Percentiles rank a stretch among this genome's conserved stretches.
These are phyloP conservation scores for Rhododendron griersonianum DNA, from an alignment of 148 eudicot genomes.

Conservation along the genomic window DNA sequence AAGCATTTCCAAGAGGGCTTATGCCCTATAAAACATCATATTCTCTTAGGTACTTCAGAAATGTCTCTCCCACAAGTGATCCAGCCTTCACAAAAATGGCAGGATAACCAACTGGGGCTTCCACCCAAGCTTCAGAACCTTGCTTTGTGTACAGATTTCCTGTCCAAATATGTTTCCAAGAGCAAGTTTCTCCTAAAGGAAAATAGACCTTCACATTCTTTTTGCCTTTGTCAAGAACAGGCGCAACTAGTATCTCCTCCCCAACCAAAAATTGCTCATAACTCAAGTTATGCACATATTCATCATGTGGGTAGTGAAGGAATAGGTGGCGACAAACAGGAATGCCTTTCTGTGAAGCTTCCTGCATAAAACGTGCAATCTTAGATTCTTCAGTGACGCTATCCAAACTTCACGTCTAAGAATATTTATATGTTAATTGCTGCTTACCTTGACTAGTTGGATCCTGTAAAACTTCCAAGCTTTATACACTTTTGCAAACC, in stretches of 20 bases:
- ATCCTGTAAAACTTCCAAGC: slow-evolving; percentile 97
- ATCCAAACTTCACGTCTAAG: not conserved
- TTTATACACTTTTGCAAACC: slow-evolving; percentile 81
- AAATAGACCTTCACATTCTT: slow-evolving; percentile 71
- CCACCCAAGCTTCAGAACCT: slow-evolving; percentile 68
- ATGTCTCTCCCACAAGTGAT: slow-evolving; percentile 65
- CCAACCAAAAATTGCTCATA: slow-evolving; percentile 92
- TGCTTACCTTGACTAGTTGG: slow-evolving; percentile 76
- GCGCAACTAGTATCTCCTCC: slow-evolving; percentile 83
- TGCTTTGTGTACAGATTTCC: slow-evolving; percentile 45
- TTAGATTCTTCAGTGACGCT: not conserved
- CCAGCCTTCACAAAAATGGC: slow-evolving; percentile 80
- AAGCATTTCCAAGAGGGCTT: not conserved
- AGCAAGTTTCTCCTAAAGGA: slow-evolving; percentile 58
- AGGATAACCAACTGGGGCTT: slow-evolving; percentile 84
- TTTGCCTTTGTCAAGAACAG: slow-evolving; percentile 77
- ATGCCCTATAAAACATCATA: slow-evolving; percentile 32
- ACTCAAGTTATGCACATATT: slow-evolving; percentile 64
- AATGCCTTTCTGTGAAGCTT: slow-evolving; percentile 78
- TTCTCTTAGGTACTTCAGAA: slow-evolving; percentile 53
- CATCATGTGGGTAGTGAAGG: slow-evolving; percentile 86
- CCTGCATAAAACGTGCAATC: slow-evolving; percentile 33
- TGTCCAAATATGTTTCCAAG: slow-evolving; percentile 93
- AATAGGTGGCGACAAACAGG: slow-evolving; percentile 94
- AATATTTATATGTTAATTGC: not conserved